Base-by-base conservation (phyloP, 148 eudicot species). In the Simmondsia chinensis region DNA sequence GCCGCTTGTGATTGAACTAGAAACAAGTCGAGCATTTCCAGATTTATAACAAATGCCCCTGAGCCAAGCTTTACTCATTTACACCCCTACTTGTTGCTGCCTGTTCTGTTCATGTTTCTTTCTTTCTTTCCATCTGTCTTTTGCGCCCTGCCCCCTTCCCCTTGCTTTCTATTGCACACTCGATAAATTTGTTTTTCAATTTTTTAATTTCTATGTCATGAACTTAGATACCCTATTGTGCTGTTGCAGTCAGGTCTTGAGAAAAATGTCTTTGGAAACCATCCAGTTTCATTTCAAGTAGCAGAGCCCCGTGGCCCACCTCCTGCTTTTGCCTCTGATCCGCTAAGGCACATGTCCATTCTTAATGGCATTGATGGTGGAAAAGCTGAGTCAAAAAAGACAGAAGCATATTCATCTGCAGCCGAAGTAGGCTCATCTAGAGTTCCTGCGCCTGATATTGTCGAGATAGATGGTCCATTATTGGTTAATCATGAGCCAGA, bases 181-280 rank as follows among this genome's bases (percentile, higher is more conserved):
- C n/a, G n/a, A n/a, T n/a, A n/a, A n/a, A n/a, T n/a, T n/a, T n/a
- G n/a, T n/a, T n/a, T n/a, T n/a, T n/a, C n/a, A n/a, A n/a, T n/a
- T n/a, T n/a, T n/a, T n/a, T n/a, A n/a, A n/a, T n/a, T n/a, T n/a
- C n/a, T n/a, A n/a, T n/a, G n/a, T n/a, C n/a, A n/a, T n/a, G n/a
- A n/a, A n/a, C n/a, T n/a, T n/a, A n/a, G n/a, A 20, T 37, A 25
- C 29, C 19, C 39, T 14, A 30, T 53, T 46, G 3, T 23, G 13
- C n/a, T 28, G 19, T 22, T 77, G 81, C 82, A 88, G 97, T 77
- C 82, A 69, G 95, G 95, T 38, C 40, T 78, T 50, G 91, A 88
- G 67, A 88, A 83, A 64, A 84, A 81, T 48, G 68, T 84, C 33
- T 84, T 84, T 39, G 97, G 97, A 31, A 84, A 76, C 47, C 79